Evolutionary conservation across 495 filamentous ascomycete genomes (phyloP).

Genomic region (Opeltia flavorubescens): DNA sequence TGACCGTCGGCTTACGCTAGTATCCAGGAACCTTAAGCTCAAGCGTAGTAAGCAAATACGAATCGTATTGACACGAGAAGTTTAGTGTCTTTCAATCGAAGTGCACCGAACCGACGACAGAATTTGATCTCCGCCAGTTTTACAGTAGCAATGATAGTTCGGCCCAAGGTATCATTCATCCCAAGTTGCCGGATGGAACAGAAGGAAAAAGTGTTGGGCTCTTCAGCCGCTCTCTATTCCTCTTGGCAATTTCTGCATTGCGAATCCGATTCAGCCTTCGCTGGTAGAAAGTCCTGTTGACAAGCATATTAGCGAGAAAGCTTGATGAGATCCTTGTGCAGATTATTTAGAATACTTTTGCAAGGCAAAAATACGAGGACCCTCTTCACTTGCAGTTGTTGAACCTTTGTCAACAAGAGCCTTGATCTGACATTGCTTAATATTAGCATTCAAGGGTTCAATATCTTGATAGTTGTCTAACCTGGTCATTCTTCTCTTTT

Average conservation of each 20-base stretch:
- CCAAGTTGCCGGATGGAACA: constrained; percentile 54
- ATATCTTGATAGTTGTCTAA: constrained; percentile 4
- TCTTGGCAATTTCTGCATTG: constrained; percentile 64
- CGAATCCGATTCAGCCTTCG: constrained; percentile 66
- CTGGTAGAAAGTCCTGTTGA: constrained; percentile 68
- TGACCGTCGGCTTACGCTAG: not conserved
- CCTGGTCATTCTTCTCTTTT: constrained; percentile 44
- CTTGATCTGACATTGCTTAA: constrained; percentile 10
- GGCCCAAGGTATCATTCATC: constrained; percentile 2
- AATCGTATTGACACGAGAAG: not conserved
- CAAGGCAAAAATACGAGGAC: constrained; percentile 68
- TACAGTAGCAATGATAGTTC: not conserved
- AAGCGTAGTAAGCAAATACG: not conserved
- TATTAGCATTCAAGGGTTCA: not conserved
- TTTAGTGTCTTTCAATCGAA: too few species aligned
- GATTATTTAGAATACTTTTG: constrained; percentile 46
- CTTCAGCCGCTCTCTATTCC: constrained; percentile 67
- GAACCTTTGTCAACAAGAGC: constrained; percentile 16
- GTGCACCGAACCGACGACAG: too few species aligned
- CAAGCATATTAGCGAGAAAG: constrained; percentile 12
- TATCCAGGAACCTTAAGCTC: not conserved
- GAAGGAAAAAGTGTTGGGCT: constrained; percentile 71
- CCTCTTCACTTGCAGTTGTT: constrained; percentile 24
- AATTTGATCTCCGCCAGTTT: too few species aligned
- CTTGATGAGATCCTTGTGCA: not conserved